phyloP scores from a whole-genome alignment of 2,329 filamentous ascomycete genomes.

The Aspergillus intermedius region DNA sequence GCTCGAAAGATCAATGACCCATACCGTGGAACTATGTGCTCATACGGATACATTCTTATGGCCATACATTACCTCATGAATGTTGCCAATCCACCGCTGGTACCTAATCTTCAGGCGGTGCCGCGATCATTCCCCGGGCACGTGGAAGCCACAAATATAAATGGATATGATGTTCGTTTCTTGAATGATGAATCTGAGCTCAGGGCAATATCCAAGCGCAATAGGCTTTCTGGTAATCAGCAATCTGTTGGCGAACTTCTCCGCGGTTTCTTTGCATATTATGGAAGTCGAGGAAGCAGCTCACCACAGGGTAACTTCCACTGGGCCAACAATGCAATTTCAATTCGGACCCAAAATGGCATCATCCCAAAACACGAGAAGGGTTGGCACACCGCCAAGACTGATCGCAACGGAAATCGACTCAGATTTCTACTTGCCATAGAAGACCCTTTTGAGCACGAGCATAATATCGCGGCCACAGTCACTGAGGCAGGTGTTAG shows the following conservation, averaged over 20 bases:
- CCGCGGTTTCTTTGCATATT: constrained; percentile 68
- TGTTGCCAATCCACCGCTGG: constrained; percentile 69
- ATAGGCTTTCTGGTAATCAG: constrained; percentile 60
- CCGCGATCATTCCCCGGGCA: constrained; percentile 29
- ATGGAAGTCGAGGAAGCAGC: neutral
- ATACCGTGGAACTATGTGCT: constrained; percentile 78
- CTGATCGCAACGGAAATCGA: constrained; percentile 64
- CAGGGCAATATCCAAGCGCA: constrained; percentile 49
- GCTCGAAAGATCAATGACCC: constrained; percentile 76
- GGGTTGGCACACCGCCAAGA: constrained; percentile 75
- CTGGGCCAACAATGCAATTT: constrained; percentile 75
- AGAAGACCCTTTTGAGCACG: constrained; percentile 82
- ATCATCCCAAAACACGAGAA: constrained; percentile 68
- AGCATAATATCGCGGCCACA: constrained; percentile 82
- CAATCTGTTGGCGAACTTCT: constrained; percentile 67
- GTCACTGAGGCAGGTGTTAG: constrained; percentile 78
- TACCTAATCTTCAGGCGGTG: constrained; percentile 61
- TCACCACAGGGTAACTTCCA: constrained; percentile 53
- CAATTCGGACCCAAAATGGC: constrained; percentile 65
- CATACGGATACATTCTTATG: constrained; percentile 90
- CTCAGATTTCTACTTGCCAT: constrained; percentile 82
- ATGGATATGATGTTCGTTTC: constrained; percentile 67
- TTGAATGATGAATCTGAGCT: constrained; percentile 71
- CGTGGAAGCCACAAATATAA: constrained; percentile 39
- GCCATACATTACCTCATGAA: constrained; percentile 86